Evolutionary conservation across 192 early-diverging fungal genomes (phyloP).

Genomic region (Umbelopsis ramanniana): DNA sequence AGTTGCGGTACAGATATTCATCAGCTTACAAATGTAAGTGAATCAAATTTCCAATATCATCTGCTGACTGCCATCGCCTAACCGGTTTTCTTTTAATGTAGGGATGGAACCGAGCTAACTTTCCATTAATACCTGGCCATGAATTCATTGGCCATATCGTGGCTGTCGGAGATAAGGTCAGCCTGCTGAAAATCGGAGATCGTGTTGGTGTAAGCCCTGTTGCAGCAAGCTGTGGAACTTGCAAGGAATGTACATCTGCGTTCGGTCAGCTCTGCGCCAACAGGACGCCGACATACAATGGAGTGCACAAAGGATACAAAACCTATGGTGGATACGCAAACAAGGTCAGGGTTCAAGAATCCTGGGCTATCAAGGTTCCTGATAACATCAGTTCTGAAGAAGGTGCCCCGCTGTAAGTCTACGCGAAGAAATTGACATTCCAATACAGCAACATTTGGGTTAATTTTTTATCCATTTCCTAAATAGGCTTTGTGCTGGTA

Average conservation of each 20-base stretch:
- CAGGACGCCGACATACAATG: slow-evolving; percentile 61
- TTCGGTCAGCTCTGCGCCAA: slow-evolving; percentile 43
- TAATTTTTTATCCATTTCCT: not conserved
- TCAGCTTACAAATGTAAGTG: slow-evolving; percentile 66
- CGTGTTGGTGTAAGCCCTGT: slow-evolving; percentile 50
- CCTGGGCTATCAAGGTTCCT: slow-evolving; percentile 68
- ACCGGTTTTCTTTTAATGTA: slow-evolving; percentile 2
- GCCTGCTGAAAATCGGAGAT: slow-evolving; percentile 44
- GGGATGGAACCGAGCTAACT: slow-evolving; percentile 38
- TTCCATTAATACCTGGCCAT: slow-evolving; percentile 56
- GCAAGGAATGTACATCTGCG: slow-evolving; percentile 37
- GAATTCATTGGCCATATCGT: slow-evolving; percentile 57
- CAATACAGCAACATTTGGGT: not conserved
- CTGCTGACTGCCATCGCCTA: slow-evolving; percentile 40
- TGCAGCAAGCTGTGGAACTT: slow-evolving; percentile 34
- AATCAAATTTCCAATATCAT: slow-evolving; percentile 6
- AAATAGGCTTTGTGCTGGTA: slow-evolving; percentile 72
- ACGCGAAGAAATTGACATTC: not conserved
- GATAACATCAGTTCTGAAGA: slow-evolving; percentile 51
- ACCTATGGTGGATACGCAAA: slow-evolving; percentile 65
- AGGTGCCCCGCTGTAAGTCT: slow-evolving; percentile 66
- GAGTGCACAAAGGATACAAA: slow-evolving; percentile 52
- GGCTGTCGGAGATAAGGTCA: slow-evolving; percentile 40
- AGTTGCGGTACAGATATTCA: slow-evolving; percentile 83
- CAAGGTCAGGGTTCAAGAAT: slow-evolving; percentile 58